Base-by-base conservation (phyloP, 1,284 basidiomycete species). In the Athelia psychrophila region DNA sequence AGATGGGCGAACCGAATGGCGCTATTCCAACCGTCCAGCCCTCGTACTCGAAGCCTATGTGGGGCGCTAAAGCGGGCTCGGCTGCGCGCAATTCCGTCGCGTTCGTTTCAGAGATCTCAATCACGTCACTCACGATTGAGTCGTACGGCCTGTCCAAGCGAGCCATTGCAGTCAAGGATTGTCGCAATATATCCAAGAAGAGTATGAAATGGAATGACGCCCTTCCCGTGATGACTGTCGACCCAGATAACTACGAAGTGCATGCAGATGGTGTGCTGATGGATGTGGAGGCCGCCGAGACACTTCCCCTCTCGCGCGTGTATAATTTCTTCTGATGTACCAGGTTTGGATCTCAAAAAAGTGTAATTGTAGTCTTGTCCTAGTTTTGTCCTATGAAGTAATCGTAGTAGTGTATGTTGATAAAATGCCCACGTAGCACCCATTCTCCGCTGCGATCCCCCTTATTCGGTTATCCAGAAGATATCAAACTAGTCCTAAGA, bases 21-120 rank as follows among this genome's bases (percentile, higher is more conserved):
- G 94, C 91, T 3, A 98, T 98, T 59, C 95, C 95, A 5, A 92
- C 92, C 0, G 91, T 98, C 0, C 94, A 98, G 67, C 95, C 95
- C 0, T 81, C 88, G 62, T 85, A 86, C 57, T 84, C 86, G 2
- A 81, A 89, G 47, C 91, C 90, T 0, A 98, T 97, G 95, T 98
- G 92, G 88, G 94, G 90, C 4, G 69, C 85, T 19, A 75, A 88
- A 56, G 74, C 93, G 0, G 71, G 74, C 1, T 86, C 91, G 0
- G 95, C 92, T 0, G 84, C 86, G 0, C 75, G 85, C 51, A 93
- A 91, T 70, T 95, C 92, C 2, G 72, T 95, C 53, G 72, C 86
- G 5, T 98, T 97, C 68, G 93, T 95, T 42, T 93, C 91, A n/a
- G 72, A 82, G 53, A 71, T 83, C 3, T 93, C 91, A 5, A 74